Percentiles rank a stretch among this genome's conserved stretches.
Evolutionary conservation across 441 rosid genomes (phyloP).

Genomic region (Mallotus japonicus): DNA sequence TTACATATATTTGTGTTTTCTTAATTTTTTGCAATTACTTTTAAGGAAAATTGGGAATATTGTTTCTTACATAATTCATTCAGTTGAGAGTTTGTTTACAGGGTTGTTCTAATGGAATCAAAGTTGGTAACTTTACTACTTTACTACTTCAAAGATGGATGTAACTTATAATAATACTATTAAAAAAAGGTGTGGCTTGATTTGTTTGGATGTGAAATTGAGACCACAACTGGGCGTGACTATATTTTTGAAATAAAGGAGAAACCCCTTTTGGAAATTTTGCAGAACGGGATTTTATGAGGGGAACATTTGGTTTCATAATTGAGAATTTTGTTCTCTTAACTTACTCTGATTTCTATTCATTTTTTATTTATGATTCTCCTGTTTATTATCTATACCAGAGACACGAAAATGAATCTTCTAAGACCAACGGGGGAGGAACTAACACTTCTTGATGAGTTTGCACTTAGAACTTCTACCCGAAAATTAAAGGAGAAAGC

Average conservation of each 20-base stretch:
- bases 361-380: neutral
- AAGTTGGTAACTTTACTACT: too few relatives aligned
- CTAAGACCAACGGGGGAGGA: slow-evolving; percentile 54
- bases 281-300: too few relatives aligned
- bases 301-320: neutral
- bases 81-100: too few relatives aligned
- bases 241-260: neutral
- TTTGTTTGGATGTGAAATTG: neutral
- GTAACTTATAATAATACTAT: too few relatives aligned
- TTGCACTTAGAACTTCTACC: slow-evolving; percentile 51
- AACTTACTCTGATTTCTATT: slow-evolving; percentile 3
- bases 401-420: slow-evolving; percentile 66
- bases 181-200: neutral
- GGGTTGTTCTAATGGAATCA: neutral
- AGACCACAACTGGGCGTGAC: too few relatives aligned
- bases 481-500: slow-evolving; percentile 60
- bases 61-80: too few relatives aligned
- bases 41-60: neutral
- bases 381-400: slow-evolving; percentile 24
- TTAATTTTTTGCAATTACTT: neutral
- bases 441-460: slow-evolving; percentile 58
- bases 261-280: neutral
- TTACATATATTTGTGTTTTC: neutral
- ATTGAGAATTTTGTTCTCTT: neutral
- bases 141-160: too few relatives aligned